Conservation (phyloP, 768 basidiomycete species). For the Cyclocybe aegerita region DNA sequence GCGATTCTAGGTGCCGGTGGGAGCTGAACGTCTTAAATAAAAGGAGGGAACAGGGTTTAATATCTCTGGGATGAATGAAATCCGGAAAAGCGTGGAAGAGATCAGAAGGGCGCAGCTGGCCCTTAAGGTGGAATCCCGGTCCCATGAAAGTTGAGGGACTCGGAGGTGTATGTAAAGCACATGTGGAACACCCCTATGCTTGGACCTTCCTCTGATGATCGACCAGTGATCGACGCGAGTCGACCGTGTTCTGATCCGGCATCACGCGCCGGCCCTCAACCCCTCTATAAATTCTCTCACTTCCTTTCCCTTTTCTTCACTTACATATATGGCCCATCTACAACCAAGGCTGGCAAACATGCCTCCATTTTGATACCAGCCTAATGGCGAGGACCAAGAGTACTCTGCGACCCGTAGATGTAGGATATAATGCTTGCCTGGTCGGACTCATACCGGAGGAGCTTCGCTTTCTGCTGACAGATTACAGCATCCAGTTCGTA, state of each 20-base stretch:
- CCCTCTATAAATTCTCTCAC: slow-evolving; percentile 7
- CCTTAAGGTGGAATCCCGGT: not conserved
- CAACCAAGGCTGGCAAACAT: slow-evolving; percentile 66
- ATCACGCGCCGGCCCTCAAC: slow-evolving; percentile 38
- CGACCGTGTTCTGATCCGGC: not conserved
- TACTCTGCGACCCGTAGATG: slow-evolving; percentile 34
- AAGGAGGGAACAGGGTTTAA: slow-evolving; percentile 5
- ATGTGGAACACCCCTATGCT: slow-evolving; percentile 1
- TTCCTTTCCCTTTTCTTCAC: slow-evolving; percentile 19
- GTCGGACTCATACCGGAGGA: slow-evolving; percentile 25
- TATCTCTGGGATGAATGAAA: not conserved
- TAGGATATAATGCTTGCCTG: slow-evolving; percentile 72
- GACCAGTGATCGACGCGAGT: no score
- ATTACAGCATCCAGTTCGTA: slow-evolving; percentile 5
- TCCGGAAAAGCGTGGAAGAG: not conserved
- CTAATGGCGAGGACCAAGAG: slow-evolving; percentile 84
- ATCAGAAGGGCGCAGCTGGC: not conserved
- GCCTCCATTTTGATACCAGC: slow-evolving; percentile 44
- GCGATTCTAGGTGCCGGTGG: slow-evolving; percentile 7
- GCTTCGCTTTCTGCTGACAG: slow-evolving; percentile 64
- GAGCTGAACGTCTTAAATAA: slow-evolving; percentile 4
- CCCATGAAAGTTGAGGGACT: not conserved
- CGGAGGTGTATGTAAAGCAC: not conserved
- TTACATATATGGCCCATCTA: slow-evolving; percentile 58
- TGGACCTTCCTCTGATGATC: not conserved